Conservation (phyloP, 164 flowering plant genomes). For the Liquidambar formosana region DNA sequence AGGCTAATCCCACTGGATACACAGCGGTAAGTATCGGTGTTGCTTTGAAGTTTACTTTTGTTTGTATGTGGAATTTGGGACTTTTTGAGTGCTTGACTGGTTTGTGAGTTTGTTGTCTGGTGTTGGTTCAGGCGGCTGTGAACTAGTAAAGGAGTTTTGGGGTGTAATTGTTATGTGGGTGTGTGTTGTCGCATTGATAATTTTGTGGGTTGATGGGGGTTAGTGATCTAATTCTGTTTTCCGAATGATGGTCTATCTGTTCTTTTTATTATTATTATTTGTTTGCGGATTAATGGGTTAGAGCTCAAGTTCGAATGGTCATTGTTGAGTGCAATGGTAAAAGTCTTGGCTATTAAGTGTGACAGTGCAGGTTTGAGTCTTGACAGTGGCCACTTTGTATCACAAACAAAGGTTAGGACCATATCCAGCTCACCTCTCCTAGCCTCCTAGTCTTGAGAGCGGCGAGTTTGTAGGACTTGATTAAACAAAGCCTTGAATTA, state of each 20-base stretch:
- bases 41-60: neutral
- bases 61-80: neutral
- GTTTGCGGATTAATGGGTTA: neutral
- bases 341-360: no score
- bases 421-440: no score
- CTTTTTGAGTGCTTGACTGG: neutral
- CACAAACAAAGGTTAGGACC: no score
- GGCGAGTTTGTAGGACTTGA: no score
- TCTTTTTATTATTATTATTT: no score
- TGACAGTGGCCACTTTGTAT: no score
- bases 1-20: conserved; percentile 7
- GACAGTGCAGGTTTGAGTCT: no score
- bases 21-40: conserved; percentile 9
- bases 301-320: neutral
- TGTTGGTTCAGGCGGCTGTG: no score
- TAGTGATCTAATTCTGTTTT: neutral
- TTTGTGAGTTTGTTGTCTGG: neutral
- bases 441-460: no score
- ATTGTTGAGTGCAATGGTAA: no score
- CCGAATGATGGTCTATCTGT: neutral
- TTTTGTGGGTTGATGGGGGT: neutral
- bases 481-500: no score
- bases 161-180: neutral
- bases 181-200: neutral
- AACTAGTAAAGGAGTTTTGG: neutral